Conservation (phyloP, 78 protist genomes). For the Speleostelium caveatum region DNA sequence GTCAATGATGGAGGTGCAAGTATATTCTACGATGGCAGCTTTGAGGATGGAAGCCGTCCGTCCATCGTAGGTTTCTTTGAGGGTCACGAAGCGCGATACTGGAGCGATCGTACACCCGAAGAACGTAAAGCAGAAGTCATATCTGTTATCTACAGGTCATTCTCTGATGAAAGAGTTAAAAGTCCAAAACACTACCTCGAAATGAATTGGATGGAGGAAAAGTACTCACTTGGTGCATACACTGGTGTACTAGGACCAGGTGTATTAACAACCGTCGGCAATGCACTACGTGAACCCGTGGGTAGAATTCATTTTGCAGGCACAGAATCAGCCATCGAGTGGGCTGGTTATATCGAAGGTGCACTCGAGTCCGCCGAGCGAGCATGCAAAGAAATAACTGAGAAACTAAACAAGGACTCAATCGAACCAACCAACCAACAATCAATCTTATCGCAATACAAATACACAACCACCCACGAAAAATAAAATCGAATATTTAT, state of each 20-base stretch:
- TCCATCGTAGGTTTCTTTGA: conserved; percentile 65
- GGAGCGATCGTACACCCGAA: background rate
- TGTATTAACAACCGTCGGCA: background rate
- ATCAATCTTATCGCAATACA: too few relatives aligned
- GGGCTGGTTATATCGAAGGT: conserved; percentile 85
- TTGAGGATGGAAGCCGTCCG: conserved; percentile 50
- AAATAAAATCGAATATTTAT: too few relatives aligned
- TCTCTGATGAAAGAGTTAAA: conserved; percentile 14
- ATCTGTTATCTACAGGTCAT: background rate
- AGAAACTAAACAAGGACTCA: too few relatives aligned
- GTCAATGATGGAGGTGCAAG: conserved; percentile 3
- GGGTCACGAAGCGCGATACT: conserved; percentile 11
- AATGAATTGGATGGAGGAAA: conserved; percentile 34
- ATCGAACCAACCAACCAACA: too few relatives aligned
- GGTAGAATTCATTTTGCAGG: conserved; percentile 86
- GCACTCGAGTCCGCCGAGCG: conserved; percentile 76
- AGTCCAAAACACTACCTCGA: conserved; percentile 21
- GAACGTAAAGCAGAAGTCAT: conserved; percentile 28
- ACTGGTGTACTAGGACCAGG: conserved; percentile 1
- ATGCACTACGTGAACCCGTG: conserved; percentile 56
- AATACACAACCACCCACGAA: too few relatives aligned
- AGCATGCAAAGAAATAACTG: conserved; percentile 42
- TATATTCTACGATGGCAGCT: conserved; percentile 25
- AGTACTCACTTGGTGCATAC: conserved; percentile 36
- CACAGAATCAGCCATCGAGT: conserved; percentile 85